phyloP scores from a whole-genome alignment of 306 rosid genomes.

The Corylus heterophylla region DNA sequence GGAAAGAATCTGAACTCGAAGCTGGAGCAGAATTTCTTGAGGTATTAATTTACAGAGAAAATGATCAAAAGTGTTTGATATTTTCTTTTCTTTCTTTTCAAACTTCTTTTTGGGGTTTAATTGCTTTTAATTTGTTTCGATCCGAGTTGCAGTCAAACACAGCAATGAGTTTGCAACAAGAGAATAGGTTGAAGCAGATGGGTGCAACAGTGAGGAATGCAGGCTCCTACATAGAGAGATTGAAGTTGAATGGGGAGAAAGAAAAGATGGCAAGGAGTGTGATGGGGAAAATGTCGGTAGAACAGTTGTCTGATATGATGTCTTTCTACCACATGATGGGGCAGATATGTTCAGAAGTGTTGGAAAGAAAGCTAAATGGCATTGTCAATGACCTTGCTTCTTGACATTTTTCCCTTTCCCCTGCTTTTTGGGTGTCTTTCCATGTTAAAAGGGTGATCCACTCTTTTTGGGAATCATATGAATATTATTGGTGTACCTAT shows the following conservation, averaged over 20 bases:
- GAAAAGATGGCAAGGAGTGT: conserved; percentile 64
- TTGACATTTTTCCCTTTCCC: conserved; percentile 1
- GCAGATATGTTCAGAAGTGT: conserved; percentile 65
- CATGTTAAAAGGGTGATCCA: conserved; percentile 6
- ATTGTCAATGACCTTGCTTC: conserved; percentile 35
- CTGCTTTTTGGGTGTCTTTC: background rate
- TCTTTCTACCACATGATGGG: conserved; percentile 84
- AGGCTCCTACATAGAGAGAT: conserved; percentile 60
- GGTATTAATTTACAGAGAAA: conserved; percentile 34
- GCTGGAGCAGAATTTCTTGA: conserved; percentile 83
- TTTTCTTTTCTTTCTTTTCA: background rate
- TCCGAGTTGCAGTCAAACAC: conserved; percentile 67
- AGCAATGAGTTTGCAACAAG: conserved; percentile 79
- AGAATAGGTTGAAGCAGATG: conserved; percentile 84
- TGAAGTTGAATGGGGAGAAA: conserved; percentile 68
- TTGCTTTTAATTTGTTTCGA: background rate
- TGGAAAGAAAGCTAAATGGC: conserved; percentile 65
- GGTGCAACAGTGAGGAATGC: conserved; percentile 96
- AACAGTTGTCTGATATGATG: conserved; percentile 73
- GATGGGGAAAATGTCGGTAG: conserved; percentile 76
- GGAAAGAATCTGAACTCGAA: conserved; percentile 74
- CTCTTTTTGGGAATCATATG: conserved; percentile 27
- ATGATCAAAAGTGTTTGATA: background rate
- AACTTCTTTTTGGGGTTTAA: background rate
- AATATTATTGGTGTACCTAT: conserved; percentile 24